These are phyloP conservation scores for Xylariaceae sp. DNA, from an alignment of 2,329 filamentous ascomycete genomes.

Conservation along the genomic window DNA sequence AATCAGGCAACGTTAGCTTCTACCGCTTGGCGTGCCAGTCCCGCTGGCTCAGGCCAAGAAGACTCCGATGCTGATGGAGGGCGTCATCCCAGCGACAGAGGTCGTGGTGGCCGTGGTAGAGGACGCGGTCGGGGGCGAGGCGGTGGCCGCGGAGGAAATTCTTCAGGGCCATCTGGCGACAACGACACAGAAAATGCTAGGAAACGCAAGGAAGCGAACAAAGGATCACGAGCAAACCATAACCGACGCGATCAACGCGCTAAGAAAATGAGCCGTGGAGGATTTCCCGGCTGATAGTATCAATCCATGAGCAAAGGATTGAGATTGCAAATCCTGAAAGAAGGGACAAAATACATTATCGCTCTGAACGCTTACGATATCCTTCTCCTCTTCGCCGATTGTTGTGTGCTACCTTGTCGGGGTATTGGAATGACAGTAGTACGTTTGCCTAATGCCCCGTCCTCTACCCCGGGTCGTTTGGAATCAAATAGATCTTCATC, in stretches of 20 bases:
- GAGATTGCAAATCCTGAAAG: slow-evolving; percentile 1
- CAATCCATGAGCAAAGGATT: slow-evolving; percentile 2
- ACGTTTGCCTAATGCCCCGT: slow-evolving; percentile 22
- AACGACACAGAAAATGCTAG: slow-evolving; percentile 68
- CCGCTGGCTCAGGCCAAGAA: slow-evolving; percentile 53
- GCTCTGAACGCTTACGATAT: slow-evolving; percentile 15
- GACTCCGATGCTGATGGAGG: slow-evolving; percentile 47
- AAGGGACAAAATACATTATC: neutral
- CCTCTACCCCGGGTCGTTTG: slow-evolving; percentile 8
- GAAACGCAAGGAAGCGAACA: slow-evolving; percentile 75
- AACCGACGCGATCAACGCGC: slow-evolving; percentile 70
- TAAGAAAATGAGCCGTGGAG: slow-evolving; percentile 60
- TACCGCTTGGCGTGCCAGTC: slow-evolving; percentile 60
- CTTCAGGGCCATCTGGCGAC: slow-evolving; percentile 63
- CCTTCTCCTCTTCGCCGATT: slow-evolving; percentile 24
- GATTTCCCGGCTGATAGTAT: slow-evolving; percentile 27
- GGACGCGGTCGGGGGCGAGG: slow-evolving; percentile 47
- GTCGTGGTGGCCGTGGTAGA: slow-evolving; percentile 46
- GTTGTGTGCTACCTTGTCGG: slow-evolving; percentile 17
- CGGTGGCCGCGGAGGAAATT: slow-evolving; percentile 53
- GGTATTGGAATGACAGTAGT: slow-evolving; percentile 19
- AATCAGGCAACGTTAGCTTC: slow-evolving; percentile 61
- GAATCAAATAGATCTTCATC: slow-evolving; percentile 34
- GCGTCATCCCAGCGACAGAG: slow-evolving; percentile 36
- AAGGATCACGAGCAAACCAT: slow-evolving; percentile 79